Base-by-base conservation (phyloP, 176 grass and related monocot genomes). In the Alloteropsis semialata region DNA sequence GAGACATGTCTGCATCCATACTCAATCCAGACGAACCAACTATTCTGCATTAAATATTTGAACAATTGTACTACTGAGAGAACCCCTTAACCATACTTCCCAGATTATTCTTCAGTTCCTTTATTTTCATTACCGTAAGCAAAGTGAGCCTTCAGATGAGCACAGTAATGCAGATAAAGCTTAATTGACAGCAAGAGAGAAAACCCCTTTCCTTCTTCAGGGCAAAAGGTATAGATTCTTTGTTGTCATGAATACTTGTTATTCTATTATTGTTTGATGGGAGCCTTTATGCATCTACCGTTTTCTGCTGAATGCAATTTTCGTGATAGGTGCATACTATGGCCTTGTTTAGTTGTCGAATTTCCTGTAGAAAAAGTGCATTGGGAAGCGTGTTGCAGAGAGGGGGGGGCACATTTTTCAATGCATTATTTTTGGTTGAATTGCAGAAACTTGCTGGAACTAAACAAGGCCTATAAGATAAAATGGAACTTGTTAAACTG, bases 31-130 rank as follows among this genome's bases (percentile, higher is more conserved):
- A 46, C 6, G 28, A 76, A 66, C 32, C 65, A 22, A 44, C 25
- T 17, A 29, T 56, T 84, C 18, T 64, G 56, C 25, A 32, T 54
- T 28, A 25, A 59, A 72, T 67, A 48, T 72, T 60, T 45, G 18
- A 44, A 45, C 25, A 82, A 50, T 45, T 84, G 19, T 72, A 41
- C 27, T 33, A n/a, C 34, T 36, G 34, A 36, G 34, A 70, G 27
- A 30, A 50, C 12, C 58, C 58, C 74, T 94, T 91, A 87, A 89
- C 74, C 43, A 74, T 84, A 19, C 65, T 74, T 8, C 21, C 54
- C 29, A 89, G 92, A 91, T 91, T 74, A 83, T 91, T 73, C 55
- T 89, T 77, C 92, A 91, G 66, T 89, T 87, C 54, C 50, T 91
- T 75, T 94, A 94, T 84, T 94, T 87, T 54, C 33, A 89, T 81